Evolutionary conservation across 805 yeast genomes (phyloP).

Genomic region (Myxozyma neglecta): DNA sequence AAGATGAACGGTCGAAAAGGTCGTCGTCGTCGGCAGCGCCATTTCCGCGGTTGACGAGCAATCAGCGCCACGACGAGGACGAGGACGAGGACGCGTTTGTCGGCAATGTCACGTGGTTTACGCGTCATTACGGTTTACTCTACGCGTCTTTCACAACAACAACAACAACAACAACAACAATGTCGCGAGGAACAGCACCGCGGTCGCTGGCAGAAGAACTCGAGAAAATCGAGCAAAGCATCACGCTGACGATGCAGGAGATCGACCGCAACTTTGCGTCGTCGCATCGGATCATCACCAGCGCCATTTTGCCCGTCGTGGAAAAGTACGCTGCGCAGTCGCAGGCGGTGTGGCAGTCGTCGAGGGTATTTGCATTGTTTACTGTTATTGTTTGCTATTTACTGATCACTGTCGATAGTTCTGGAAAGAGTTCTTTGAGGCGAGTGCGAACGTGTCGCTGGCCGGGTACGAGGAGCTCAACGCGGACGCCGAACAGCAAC

Average conservation of each 20-base stretch:
- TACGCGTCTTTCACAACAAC: neutral
- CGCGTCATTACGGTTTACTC: neutral
- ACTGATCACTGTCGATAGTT: conserved; percentile 42
- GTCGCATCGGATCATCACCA: conserved; percentile 67
- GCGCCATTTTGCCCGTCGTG: conserved; percentile 66
- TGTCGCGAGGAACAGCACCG: conserved; percentile 7
- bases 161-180: neutral
- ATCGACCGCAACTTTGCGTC: conserved; percentile 72
- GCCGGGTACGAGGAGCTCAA: conserved; percentile 50
- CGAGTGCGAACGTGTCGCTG: conserved; percentile 66
- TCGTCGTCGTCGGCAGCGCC: conserved; percentile 5
- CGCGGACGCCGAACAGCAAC: conserved; percentile 7
- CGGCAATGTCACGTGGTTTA: neutral
- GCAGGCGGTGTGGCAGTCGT: conserved; percentile 55
- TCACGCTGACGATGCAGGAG: conserved; percentile 72
- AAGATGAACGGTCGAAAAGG: conserved; percentile 20
- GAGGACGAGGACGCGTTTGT: conserved; percentile 5
- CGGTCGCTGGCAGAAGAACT: conserved; percentile 41
- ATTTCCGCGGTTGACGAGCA: too few relatives aligned
- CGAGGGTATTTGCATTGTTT: conserved; percentile 26
- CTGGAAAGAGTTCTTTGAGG: conserved; percentile 77
- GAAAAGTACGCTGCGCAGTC: conserved; percentile 60
- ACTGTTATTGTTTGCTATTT: neutral
- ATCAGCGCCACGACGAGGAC: too few relatives aligned
- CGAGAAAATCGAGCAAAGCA: conserved; percentile 76